These are phyloP conservation scores for Cladorrhinum sp. DNA, from an alignment of 2,329 filamentous ascomycete genomes.

Conservation along the genomic window DNA sequence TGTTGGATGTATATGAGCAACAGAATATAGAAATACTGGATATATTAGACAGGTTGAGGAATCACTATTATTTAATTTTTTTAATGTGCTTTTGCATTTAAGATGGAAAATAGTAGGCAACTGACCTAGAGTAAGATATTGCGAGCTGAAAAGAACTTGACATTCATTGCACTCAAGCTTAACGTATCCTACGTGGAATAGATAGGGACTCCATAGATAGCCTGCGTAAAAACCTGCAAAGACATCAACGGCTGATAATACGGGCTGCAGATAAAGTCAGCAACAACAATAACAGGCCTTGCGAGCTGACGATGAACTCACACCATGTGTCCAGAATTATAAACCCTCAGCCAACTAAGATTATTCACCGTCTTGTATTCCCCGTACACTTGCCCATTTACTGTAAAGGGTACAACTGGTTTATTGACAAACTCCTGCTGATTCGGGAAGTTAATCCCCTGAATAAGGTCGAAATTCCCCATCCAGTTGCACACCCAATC, in stretches of 20 bases:
- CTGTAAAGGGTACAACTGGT: constrained; percentile 42
- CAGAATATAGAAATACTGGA: no score
- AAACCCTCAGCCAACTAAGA: constrained; percentile 48
- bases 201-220: not conserved
- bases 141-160: no score
- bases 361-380: constrained; percentile 50
- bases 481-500: constrained; percentile 60
- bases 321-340: constrained; percentile 46
- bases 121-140: no score
- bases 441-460: constrained; percentile 44
- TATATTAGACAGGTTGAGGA: no score
- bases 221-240: not conserved
- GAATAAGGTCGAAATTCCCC: constrained; percentile 46
- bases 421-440: constrained; percentile 40
- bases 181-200: not conserved
- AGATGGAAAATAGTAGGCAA: no score
- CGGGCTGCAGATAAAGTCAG: not conserved
- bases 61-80: no score
- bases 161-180: no score
- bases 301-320: constrained; percentile 22
- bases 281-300: not conserved
- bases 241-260: not conserved
- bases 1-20: no score
- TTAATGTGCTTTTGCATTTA: no score
- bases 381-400: constrained; percentile 46